phyloP scores from a whole-genome alignment of 768 basidiomycete genomes.

The Lactarius trivialis region DNA sequence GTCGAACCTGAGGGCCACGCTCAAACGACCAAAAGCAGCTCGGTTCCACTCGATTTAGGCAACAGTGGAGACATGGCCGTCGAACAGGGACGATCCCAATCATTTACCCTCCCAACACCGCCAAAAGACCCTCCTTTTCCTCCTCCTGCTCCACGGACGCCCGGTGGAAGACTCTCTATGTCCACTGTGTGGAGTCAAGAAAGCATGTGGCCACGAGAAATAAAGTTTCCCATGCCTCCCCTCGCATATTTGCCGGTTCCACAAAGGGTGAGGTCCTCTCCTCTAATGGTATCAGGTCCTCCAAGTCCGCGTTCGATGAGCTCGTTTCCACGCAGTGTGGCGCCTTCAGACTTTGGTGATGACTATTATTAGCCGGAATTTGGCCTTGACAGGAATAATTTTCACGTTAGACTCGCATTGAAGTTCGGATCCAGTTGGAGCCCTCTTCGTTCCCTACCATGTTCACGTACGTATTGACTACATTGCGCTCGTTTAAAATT shows the following conservation, averaged over 20 bases:
- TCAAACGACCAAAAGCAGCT: not conserved
- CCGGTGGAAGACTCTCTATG: not conserved
- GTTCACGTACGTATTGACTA: not conserved
- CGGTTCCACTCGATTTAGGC: not conserved
- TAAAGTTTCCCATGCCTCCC: constrained; percentile 4
- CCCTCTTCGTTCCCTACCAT: not conserved
- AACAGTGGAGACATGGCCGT: not conserved
- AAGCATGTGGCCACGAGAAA: constrained; percentile 16
- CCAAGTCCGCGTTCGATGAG: constrained; percentile 1
- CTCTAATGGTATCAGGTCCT: not conserved
- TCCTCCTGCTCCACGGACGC: not conserved
- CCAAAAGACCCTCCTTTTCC: not conserved
- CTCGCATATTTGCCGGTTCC: constrained; percentile 1
- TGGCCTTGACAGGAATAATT: not conserved
- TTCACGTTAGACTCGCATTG: not conserved
- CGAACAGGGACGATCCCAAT: not conserved
- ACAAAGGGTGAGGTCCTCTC: not conserved
- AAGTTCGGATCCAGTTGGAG: not conserved
- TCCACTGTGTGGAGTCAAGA: constrained; percentile 19
- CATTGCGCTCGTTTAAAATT: constrained; percentile 9
- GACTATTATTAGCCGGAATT: not conserved
- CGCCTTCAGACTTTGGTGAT: constrained; percentile 11
- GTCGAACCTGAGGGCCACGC: not conserved
- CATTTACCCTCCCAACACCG: not conserved
- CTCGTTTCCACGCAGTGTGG: constrained; percentile 16